Base-by-base conservation (phyloP, 2,329 filamentous ascomycete genomes). In the Xylariomycetidae sp. region DNA sequence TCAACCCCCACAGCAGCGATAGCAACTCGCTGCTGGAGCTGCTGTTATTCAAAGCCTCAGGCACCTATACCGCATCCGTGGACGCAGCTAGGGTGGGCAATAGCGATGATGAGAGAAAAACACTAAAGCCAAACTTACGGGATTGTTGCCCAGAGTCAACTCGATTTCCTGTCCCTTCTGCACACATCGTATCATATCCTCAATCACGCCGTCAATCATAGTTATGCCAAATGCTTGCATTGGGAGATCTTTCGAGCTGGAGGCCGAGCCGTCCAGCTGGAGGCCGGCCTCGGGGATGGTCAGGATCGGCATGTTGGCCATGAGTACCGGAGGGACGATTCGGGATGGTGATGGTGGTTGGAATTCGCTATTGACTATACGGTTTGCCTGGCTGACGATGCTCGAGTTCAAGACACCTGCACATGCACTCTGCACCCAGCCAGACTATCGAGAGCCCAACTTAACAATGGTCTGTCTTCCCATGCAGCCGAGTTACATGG, bases 121-220 rank as follows among this genome's bases (percentile, higher is more conserved):
- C 36, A 31, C 23, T 25, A 42, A 34, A 32, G 30, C 33, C 34
- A 42, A 40, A 68, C 77, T 68, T 74, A 82, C 78, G 23, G 77
- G 77, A 47, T 59, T 66, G 49, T 62, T 65, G 25, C 78, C 78
- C 41, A 82, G 57, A 5, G 72, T 68, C 48, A 82, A 61, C 48
- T 75, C 65, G 33, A 82, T 66, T 28, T 69, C 62, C 35, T 74
- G 66, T 31, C 74, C 75, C 61, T 69, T 66, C 48, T 72, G 70
- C 25, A 74, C 67, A 49, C 71, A 75, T 54, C 66, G 67, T 45
- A 82, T 79, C 70, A 82, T 74, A 41, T 75, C 67, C 53, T 79
- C 73, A 48, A 82, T 72, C 32, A 77, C 64, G 51, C 63, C 64
- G 52, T 79, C 70, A 46, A 63, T 69, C 41, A 82, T 58, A n/a